Evolutionary conservation across 192 early-diverging fungal species (phyloP).

Genomic region (Spinellus fusiger): DNA sequence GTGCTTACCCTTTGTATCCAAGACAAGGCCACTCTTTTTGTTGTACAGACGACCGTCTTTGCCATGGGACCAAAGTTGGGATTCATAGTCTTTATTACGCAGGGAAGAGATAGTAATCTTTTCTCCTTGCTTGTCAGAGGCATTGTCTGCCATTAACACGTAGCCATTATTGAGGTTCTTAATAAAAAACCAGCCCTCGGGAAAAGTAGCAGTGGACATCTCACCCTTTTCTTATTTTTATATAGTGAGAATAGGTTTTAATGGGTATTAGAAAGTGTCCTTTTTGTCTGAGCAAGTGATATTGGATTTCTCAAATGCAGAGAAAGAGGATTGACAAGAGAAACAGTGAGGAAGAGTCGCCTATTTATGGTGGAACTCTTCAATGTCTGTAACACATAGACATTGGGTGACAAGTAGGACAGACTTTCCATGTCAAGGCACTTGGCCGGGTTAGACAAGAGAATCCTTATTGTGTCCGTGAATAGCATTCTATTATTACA

Average conservation of each 20-base stretch:
- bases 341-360: not conserved
- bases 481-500: too few relatives aligned
- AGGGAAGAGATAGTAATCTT: not conserved
- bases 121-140: not conserved
- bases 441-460: too few relatives aligned
- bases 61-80: slow-evolving; percentile 19
- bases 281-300: too few relatives aligned
- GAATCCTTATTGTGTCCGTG: too few relatives aligned
- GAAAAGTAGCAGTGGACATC: slow-evolving; percentile 8
- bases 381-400: too few relatives aligned
- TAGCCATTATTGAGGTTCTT: slow-evolving; percentile 7
- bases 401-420: too few relatives aligned
- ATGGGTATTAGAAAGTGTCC: too few relatives aligned
- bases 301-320: not conserved
- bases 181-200: slow-evolving; percentile 24
- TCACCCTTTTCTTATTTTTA: too few relatives aligned
- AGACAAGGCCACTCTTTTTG: slow-evolving; percentile 17
- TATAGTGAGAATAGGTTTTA: not conserved
- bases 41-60: slow-evolving; percentile 18
- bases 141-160: not conserved
- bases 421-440: too few relatives aligned
- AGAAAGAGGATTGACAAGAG: not conserved
- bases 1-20: slow-evolving; percentile 18
- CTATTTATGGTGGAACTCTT: too few relatives aligned
- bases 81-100: slow-evolving; percentile 7